Base-by-base conservation (phyloP, 352 stramenopile species). In the Phytophthora ohioensis region DNA sequence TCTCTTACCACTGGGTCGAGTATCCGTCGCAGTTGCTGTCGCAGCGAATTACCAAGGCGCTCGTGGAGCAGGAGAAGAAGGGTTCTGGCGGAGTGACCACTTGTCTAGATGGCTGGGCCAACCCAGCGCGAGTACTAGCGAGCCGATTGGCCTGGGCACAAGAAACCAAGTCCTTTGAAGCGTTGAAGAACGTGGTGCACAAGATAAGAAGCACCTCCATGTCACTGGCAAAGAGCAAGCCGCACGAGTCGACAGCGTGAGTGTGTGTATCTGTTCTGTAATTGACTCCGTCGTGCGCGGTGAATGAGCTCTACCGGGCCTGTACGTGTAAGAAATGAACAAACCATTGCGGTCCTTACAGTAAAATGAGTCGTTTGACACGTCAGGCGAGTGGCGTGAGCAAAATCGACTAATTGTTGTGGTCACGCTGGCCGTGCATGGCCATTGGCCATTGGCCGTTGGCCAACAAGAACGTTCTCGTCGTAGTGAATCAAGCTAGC, bases 1-100 rank as follows among this genome's bases (percentile, higher is more conserved):
- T 68, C 17, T 85, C 76, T 5, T 85, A 84, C 42, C 53, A 76
- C 13, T 11, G 80, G 47, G 34, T 89, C 35, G 79, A 89, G 71
- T 77, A 78, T 57, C 79, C 76, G 60, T 81, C 69, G 10, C 81
- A 84, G 53, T 49, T 75, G 11, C 49, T 81, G 3, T 72, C 81
- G 4, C 57, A 51, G 5, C 55, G 58, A 15, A 73, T 85, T 48
- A 78, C 59, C 43, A 71, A 65, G 39, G 64, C 58, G 43, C 17
- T 77, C 0, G 35, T 46, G 5, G 67, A 71, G 41, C 64, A 71
- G 27, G 64, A 71, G 6, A 51, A 66, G 39, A 67, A 61, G 15
- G 56, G 64, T 11, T 67, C 45, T 5, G 64, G 64, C 8, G 64
- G 64, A 3, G 9, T 64, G 10, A 13, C 55, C 27, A 38, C 47